These are phyloP conservation scores for Bothriochloa decipiens DNA, from an alignment of 176 grass and related monocot genomes.

Conservation along the genomic window DNA sequence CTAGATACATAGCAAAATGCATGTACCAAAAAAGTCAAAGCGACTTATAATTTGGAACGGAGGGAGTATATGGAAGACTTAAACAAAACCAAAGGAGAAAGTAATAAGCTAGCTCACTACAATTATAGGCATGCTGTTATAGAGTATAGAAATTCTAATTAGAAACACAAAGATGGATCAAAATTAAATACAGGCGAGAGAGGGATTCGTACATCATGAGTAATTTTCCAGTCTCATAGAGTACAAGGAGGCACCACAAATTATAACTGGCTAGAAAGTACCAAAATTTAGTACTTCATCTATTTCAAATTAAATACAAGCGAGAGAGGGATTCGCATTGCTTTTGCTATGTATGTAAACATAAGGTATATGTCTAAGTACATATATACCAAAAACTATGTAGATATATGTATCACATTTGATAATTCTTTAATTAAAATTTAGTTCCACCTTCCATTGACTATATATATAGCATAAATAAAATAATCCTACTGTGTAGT, in stretches of 20 bases:
- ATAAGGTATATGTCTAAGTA: no score
- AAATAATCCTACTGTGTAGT: neutral
- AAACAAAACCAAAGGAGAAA: neutral
- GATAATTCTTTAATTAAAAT: neutral
- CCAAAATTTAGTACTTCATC: neutral
- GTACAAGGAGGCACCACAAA: neutral
- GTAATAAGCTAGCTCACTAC: neutral
- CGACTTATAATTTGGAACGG: no score
- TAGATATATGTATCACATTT: neutral
- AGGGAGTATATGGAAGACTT: neutral
- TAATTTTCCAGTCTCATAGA: neutral
- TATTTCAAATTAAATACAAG: no score
- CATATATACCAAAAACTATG: no score
- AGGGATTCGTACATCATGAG: neutral
- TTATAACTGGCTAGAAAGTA: neutral
- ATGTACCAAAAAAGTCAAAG: no score
- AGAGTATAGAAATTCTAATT: neutral
- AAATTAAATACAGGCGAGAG: neutral
- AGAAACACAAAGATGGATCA: neutral
- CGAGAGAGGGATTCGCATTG: no score
- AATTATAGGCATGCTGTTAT: neutral
- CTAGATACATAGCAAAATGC: no score
- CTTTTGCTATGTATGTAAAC: no score
- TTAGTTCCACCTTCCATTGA: neutral
- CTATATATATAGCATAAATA: no score